Evolutionary conservation across 202 grass and related monocot species (phyloP).

Genomic region (Saccharum hybrid): DNA sequence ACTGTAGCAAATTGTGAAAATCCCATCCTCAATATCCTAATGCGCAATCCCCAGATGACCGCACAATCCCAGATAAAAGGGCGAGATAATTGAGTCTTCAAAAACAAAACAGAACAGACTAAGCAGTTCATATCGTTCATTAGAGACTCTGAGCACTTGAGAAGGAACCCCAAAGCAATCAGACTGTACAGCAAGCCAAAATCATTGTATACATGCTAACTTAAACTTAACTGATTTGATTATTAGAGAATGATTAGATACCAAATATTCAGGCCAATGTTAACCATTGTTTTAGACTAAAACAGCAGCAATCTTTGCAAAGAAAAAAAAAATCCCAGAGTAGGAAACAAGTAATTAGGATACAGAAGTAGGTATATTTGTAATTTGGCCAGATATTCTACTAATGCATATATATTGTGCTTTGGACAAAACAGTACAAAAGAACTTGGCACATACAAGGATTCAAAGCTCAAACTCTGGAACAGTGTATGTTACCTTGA

Average conservation of each 20-base stretch:
- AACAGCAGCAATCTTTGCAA: not conserved
- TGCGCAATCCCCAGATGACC: constrained; percentile 75
- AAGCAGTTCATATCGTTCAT: constrained; percentile 48
- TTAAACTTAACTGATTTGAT: constrained; percentile 3
- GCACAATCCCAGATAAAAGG: constrained; percentile 79
- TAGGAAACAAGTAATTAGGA: not conserved
- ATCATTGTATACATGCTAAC: constrained; percentile 15
- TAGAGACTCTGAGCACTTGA: constrained; percentile 34
- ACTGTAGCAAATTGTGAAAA: constrained; percentile 57
- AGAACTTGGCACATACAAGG: not conserved
- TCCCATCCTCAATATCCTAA: constrained; percentile 89
- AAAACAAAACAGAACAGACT: constrained; percentile 53
- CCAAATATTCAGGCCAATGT: not conserved
- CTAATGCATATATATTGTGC: constrained; percentile 16
- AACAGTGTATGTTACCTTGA: constrained; percentile 55
- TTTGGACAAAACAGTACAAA: constrained; percentile 23
- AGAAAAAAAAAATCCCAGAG: constrained; percentile 2
- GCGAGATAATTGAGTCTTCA: constrained; percentile 70
- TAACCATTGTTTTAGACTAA: constrained; percentile 11
- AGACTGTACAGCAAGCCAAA: constrained; percentile 21
- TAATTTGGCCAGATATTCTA: not conserved
- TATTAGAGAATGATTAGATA: constrained; percentile 3
- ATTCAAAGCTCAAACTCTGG: not conserved
- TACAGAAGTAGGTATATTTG: not conserved
- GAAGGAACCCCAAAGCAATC: constrained; percentile 33